Percentiles rank a stretch among this genome's conserved stretches.
phyloP scores from a whole-genome alignment of 1,284 basidiomycete genomes.

The Sutorius eximius region DNA sequence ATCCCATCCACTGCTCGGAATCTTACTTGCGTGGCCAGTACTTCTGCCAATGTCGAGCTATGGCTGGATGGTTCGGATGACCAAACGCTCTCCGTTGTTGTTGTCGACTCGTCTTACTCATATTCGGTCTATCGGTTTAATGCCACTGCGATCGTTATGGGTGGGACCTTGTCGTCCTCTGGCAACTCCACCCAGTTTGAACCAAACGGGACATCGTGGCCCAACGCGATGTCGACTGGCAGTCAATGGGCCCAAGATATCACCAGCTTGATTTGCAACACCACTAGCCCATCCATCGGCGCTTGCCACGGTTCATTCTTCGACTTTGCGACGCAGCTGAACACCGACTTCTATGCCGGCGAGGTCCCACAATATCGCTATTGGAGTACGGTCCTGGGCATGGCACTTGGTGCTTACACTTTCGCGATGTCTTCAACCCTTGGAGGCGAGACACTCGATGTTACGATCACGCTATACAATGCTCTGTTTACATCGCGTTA shows the following conservation, averaged over 20 bases:
- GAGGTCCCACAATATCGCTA: background rate
- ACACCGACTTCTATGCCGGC: background rate
- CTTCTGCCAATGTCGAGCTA: background rate
- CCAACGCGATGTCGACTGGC: slow-evolving; percentile 13
- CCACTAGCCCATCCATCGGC: background rate
- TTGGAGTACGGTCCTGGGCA: slow-evolving; percentile 9
- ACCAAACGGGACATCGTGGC: slow-evolving; percentile 15
- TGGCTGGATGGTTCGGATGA: slow-evolving; percentile 9
- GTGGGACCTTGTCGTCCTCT: slow-evolving; percentile 10
- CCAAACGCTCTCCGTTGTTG: slow-evolving; percentile 13
- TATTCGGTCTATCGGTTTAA: slow-evolving; percentile 3
- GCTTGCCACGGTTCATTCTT: background rate
- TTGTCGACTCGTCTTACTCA: background rate
- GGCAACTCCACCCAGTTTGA: slow-evolving; percentile 11
- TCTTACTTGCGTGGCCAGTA: slow-evolving; percentile 1
- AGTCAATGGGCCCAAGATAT: slow-evolving; percentile 19
- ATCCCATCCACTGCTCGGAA: slow-evolving; percentile 13
- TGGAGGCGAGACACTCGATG: too few relatives aligned
- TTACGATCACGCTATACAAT: background rate
- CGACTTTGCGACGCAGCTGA: background rate
- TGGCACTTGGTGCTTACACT: slow-evolving; percentile 11
- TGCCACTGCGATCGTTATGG: slow-evolving; percentile 9
- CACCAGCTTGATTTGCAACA: slow-evolving; percentile 15
- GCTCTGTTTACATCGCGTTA: background rate
- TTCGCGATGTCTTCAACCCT: background rate